phyloP scores from a whole-genome alignment of 2,329 filamentous ascomycete species.

The Fusarium clavum region DNA sequence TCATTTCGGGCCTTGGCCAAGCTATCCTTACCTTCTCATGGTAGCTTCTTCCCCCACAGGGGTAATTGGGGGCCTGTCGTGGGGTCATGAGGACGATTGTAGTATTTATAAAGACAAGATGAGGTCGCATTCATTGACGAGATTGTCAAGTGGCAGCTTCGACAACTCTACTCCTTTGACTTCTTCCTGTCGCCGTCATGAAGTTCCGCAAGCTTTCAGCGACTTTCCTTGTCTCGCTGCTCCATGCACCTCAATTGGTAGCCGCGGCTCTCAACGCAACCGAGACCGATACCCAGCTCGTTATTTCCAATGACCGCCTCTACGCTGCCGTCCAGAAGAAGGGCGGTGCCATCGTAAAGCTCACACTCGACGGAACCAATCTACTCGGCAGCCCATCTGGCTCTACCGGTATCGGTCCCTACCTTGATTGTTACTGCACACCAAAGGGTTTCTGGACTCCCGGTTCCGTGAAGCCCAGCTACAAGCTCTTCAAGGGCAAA shows the following conservation, averaged over 20 bases:
- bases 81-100: constrained; percentile 22
- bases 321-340: constrained; percentile 53
- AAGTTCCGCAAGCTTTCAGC: constrained; percentile 41
- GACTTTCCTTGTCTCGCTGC: constrained; percentile 35
- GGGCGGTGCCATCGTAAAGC: constrained; percentile 51
- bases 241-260: constrained; percentile 41
- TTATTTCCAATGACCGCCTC: constrained; percentile 55
- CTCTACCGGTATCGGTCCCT: constrained; percentile 62
- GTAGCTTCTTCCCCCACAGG: constrained; percentile 40
- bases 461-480: constrained; percentile 58
- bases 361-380: constrained; percentile 57
- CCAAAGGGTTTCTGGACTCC: constrained; percentile 70
- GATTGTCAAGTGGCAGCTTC: constrained; percentile 12
- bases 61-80: constrained; percentile 39
- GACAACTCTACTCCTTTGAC: constrained; percentile 1
- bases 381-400: constrained; percentile 59
- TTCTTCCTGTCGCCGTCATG: constrained; percentile 26
- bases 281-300: constrained; percentile 50
- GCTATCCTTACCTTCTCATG: constrained; percentile 24
- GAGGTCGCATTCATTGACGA: constrained; percentile 8
- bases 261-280: constrained; percentile 49
- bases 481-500: constrained; percentile 59
- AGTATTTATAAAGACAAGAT: constrained; percentile 31
- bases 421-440: constrained; percentile 73
- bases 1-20: constrained; percentile 22